Base-by-base conservation (phyloP, 164 flowering plant species). In the Nymphaea thermarum region DNA sequence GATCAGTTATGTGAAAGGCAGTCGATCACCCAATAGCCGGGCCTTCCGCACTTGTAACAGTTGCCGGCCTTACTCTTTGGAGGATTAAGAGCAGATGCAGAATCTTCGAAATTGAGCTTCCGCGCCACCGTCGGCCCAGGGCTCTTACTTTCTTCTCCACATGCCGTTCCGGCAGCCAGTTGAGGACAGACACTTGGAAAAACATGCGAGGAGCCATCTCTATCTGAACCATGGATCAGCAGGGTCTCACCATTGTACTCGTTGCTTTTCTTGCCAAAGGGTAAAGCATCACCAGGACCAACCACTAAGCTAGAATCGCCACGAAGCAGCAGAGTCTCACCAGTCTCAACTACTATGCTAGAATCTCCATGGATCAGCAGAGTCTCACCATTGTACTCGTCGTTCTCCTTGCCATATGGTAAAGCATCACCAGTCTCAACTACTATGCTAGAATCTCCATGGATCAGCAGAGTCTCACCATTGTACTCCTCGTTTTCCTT, bases 1-100 rank as follows among this genome's bases (percentile, higher is more conserved):
- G 55, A 14, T 47, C 55, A 47, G 12, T 6, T 47, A 14, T 2
- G 5, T 14, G 57, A 51, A 59, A 55, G 57, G 70, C 74, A 71
- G 43, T 71, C 66, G 18, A 61, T 66, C 55, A 63, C 11, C 66
- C 70, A 65, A 57, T 70, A 67, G 3, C 72, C 72, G 18, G 42
- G 11, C 64, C 53, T 43, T 14, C 67, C 67, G 15, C 72, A 72
- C 63, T 63, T 67, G 62, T 62, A 67, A 25, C 67, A 72, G 1
- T 61, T 47, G 55, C 53, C 55, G 11, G 12, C 4, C 7, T 14
- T 7, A 47, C 7, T 47, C 55, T 4, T 47, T 47, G 7, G 11
- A 47, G 55, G 55, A 4, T 14, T 14, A 47, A 14, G 11, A 47
- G 10, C 53, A 45, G 7, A 10, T 5, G 53, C 53, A 45, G 12